Conservation (phyloP, 306 rosid genomes). For the Dalbergia cochinchinensis region DNA sequence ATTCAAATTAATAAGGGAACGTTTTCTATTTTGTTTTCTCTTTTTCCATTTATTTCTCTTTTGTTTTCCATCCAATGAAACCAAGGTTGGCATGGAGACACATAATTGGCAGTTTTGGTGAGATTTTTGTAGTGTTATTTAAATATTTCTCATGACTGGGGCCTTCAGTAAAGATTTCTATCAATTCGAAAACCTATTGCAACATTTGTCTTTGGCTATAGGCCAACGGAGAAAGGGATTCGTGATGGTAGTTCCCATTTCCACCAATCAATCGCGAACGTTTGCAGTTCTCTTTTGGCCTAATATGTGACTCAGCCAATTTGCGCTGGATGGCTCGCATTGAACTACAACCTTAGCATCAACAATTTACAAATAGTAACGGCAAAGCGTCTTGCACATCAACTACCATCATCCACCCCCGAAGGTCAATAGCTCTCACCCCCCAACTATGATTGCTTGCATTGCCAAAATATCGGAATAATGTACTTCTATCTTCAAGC, state of each 20-base stretch:
- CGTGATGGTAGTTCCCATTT: neutral
- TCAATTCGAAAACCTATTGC: neutral
- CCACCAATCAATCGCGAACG: neutral
- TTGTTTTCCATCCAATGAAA: too few relatives aligned
- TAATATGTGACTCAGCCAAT: neutral
- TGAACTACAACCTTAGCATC: neutral
- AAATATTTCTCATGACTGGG: neutral
- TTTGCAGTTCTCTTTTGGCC: neutral
- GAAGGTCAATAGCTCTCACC: too few relatives aligned
- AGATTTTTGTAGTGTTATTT: too few relatives aligned
- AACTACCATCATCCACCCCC: neutral
- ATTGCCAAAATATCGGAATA: too few relatives aligned
- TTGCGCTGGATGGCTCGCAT: neutral
- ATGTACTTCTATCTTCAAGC: too few relatives aligned
- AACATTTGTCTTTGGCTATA: neutral
- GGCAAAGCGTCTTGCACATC: neutral
- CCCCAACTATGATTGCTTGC: too few relatives aligned
- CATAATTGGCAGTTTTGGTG: neutral
- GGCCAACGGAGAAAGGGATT: constrained; percentile 5
- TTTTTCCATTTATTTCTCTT: too few relatives aligned
- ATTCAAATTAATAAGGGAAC: too few relatives aligned
- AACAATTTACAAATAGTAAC: neutral
- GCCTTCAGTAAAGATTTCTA: neutral
- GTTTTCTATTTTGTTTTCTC: too few relatives aligned
- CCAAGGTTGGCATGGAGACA: neutral